Conservation (phyloP, 306 rosid species). For the Luffa aegyptiaca region DNA sequence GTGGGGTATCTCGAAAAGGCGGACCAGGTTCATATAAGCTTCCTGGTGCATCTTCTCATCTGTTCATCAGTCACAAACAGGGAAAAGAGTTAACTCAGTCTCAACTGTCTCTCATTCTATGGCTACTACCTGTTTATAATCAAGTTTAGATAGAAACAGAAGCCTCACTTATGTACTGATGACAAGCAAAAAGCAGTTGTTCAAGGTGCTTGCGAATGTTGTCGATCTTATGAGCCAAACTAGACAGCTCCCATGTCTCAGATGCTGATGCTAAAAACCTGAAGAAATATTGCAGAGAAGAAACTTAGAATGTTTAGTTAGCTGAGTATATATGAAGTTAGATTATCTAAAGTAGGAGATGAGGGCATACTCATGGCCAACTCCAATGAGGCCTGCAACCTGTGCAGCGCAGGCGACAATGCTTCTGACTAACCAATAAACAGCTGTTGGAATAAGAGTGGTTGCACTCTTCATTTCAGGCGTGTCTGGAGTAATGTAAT, state of each 20-base stretch:
- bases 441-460: constrained; percentile 35
- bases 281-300: not conserved
- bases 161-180: constrained; percentile 16
- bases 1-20: constrained; percentile 26
- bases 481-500: constrained; percentile 22
- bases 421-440: constrained; percentile 52
- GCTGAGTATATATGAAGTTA: not conserved
- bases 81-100: not conserved
- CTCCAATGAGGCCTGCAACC: constrained; percentile 22
- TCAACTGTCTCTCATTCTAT: not conserved
- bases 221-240: constrained; percentile 50
- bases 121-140: not conserved
- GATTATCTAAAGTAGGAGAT: not conserved
- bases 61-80: constrained; percentile 9
- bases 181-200: constrained; percentile 33
- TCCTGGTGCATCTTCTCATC: constrained; percentile 38
- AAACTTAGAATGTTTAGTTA: not conserved
- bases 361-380: constrained; percentile 33
- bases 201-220: constrained; percentile 39
- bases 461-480: constrained; percentile 25
- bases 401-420: constrained; percentile 36
- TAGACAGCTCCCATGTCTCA: constrained; percentile 72
- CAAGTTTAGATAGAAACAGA: not conserved
- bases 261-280: constrained; percentile 32
- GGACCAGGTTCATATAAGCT: constrained; percentile 23